These are phyloP conservation scores for Salinomyces thailandicus DNA, from an alignment of 2,329 filamentous ascomycete species.

Conservation along the genomic window DNA sequence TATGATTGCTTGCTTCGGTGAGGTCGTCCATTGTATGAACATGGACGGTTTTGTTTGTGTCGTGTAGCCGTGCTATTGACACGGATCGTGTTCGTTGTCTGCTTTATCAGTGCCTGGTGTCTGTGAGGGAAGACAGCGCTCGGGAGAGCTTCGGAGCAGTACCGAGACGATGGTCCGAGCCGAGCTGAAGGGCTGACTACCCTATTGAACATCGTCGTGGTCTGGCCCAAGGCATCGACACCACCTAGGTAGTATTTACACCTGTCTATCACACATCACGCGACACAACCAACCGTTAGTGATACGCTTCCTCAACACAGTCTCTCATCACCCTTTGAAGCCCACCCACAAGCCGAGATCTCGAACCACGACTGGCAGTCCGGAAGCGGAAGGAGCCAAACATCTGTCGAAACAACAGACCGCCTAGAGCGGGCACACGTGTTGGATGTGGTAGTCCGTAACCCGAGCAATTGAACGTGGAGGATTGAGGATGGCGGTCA, in stretches of 20 bases:
- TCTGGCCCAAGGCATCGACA: not conserved
- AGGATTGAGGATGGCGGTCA: conserved; percentile 66
- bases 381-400: not conserved
- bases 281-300: not conserved
- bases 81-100: too few species aligned
- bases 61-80: too few species aligned
- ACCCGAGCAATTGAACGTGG: not conserved
- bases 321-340: not conserved
- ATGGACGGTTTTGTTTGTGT: too few species aligned
- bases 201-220: too few species aligned
- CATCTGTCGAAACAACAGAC: not conserved
- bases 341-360: too few species aligned
- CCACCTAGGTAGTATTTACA: not conserved
- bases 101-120: too few species aligned
- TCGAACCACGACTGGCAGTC: too few species aligned
- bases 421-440: not conserved
- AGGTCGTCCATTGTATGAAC: conserved; percentile 4
- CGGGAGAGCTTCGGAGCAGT: too few species aligned
- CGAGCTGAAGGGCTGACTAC: too few species aligned
- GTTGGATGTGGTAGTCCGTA: not conserved
- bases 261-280: not conserved
- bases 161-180: too few species aligned
- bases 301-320: not conserved
- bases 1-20: conserved; percentile 12
- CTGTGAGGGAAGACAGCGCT: too few species aligned